A percentile compares a stretch with the other conserved stretches of the same genome.
phyloP scores from a whole-genome alignment of 495 filamentous ascomycete genomes.

The Jackrogersella minutella region DNA sequence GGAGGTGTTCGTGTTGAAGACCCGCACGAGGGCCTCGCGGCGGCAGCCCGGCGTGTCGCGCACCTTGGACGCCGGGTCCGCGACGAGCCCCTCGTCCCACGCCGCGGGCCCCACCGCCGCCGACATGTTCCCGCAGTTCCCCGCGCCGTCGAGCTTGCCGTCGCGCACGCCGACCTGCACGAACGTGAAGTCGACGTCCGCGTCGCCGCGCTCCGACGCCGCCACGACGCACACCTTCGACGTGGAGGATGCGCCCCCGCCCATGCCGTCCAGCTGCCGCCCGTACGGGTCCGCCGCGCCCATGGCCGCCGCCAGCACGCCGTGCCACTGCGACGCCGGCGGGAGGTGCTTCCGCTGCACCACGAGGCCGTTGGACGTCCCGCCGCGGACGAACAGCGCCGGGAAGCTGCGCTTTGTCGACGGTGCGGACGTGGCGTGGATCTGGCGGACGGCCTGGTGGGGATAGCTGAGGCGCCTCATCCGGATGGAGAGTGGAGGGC shows the following conservation, averaged over 20 bases:
- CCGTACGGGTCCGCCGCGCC: constrained; percentile 74
- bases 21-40: constrained; percentile 49
- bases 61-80: constrained; percentile 9
- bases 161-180: constrained; percentile 70
- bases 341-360: constrained; percentile 63
- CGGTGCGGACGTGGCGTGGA: background rate
- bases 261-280: constrained; percentile 76
- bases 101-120: constrained; percentile 72
- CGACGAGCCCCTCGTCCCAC: constrained; percentile 61
- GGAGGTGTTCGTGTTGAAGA: constrained; percentile 61
- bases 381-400: constrained; percentile 76
- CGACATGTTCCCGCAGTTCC: constrained; percentile 80
- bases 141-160: constrained; percentile 66
- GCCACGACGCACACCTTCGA: constrained; percentile 75
- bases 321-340: constrained; percentile 57
- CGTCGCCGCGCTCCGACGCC: constrained; percentile 54
- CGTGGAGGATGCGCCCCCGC: constrained; percentile 72
- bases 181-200: constrained; percentile 78
- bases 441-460: background rate
- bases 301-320: constrained; percentile 67
- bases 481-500: background rate
- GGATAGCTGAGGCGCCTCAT: background rate
- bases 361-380: constrained; percentile 74
- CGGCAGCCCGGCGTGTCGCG: constrained; percentile 19
- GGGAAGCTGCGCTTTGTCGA: constrained; percentile 50